Evolutionary conservation across 108 stramenopile species (phyloP).

Genomic region (Fistulifera pelliculosa): DNA sequence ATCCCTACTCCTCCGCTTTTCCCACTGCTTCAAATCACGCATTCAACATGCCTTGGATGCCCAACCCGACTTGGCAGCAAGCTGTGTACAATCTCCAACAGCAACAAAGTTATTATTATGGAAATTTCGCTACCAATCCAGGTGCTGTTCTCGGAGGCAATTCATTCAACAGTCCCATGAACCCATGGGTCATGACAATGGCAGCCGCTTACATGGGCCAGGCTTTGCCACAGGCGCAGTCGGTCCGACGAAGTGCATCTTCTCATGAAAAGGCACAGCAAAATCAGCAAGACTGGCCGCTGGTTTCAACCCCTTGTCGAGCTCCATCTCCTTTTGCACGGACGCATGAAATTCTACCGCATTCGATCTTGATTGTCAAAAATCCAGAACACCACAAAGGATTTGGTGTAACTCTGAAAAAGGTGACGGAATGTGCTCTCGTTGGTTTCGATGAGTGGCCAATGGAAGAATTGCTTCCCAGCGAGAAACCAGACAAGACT

Average conservation of each 20-base stretch:
- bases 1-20: too few relatives aligned
- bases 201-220: background rate
- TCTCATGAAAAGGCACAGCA: slow-evolving; percentile 5
- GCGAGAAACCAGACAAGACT: too few relatives aligned
- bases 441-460: slow-evolving; percentile 1
- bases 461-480: too few relatives aligned
- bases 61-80: slow-evolving; percentile 6
- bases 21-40: too few relatives aligned
- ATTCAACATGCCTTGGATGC: slow-evolving; percentile 5
- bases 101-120: slow-evolving; percentile 9
- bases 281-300: slow-evolving; percentile 6
- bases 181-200: background rate
- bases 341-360: background rate
- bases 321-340: slow-evolving; percentile 1
- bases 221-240: background rate
- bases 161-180: background rate
- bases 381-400: background rate
- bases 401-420: background rate
- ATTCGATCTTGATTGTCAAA: background rate
- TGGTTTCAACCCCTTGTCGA: too few relatives aligned
- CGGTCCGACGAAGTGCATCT: background rate
- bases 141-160: background rate
- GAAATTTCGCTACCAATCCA: too few relatives aligned
- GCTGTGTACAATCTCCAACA: slow-evolving; percentile 15
- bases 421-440: slow-evolving; percentile 5